These are phyloP conservation scores for Panicum hallii DNA, from an alignment of 202 grass and related monocot species.

Conservation along the genomic window DNA sequence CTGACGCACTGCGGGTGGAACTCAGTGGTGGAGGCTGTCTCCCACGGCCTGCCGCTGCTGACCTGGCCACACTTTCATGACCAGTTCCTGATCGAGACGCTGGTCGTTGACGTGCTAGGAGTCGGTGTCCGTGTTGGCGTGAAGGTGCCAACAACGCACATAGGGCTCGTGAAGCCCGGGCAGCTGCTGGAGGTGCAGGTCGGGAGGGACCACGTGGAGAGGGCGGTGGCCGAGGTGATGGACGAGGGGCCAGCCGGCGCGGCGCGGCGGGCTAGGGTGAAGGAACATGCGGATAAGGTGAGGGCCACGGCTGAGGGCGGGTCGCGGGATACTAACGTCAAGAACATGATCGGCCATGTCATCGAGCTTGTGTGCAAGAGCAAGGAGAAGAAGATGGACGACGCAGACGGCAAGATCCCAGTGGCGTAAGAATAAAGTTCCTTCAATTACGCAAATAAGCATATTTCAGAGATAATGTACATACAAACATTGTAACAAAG, in stretches of 20 bases:
- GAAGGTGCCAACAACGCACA: constrained; percentile 1
- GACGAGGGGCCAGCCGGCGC: constrained; percentile 36
- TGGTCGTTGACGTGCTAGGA: constrained; percentile 55
- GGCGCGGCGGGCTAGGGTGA: constrained; percentile 5
- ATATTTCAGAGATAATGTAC: too few relatives aligned
- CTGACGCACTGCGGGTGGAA: too few relatives aligned
- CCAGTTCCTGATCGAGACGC: constrained; percentile 63
- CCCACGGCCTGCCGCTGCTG: constrained; percentile 59
- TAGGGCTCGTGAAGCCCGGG: not conserved
- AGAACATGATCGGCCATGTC: constrained; percentile 26
- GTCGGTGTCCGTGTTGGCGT: constrained; percentile 46
- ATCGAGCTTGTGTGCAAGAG: not conserved
- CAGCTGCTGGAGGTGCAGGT: not conserved
- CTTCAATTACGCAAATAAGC: not conserved
- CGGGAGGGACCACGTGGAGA: constrained; percentile 32
- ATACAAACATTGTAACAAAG: too few relatives aligned
- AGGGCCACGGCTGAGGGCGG: too few relatives aligned
- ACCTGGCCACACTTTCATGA: constrained; percentile 68
- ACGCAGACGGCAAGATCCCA: not conserved
- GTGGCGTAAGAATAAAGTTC: not conserved
- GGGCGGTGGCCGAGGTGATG: constrained; percentile 46
- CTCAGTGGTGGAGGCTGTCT: not conserved
- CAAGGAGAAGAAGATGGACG: not conserved
- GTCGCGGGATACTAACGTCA: not conserved
- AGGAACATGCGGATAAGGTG: too few relatives aligned